Evolutionary conservation across 208 protist species (phyloP).

Genomic region (Crithidia sp.): DNA sequence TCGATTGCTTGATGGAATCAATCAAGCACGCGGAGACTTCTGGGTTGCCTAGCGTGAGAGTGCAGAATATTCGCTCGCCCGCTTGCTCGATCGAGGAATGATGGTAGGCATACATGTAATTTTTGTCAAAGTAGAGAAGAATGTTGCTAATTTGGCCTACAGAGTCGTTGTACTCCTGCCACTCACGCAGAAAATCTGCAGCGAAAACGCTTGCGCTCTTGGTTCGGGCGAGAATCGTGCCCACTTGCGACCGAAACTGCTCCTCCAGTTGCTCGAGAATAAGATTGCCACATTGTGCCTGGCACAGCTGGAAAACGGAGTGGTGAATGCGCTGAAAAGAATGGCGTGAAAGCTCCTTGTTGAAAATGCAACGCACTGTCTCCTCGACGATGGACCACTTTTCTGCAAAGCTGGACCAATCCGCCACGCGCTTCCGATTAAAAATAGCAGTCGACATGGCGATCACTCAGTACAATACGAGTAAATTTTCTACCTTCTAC

Average conservation of each 20-base stretch:
- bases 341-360: conserved; percentile 44
- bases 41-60: conserved; percentile 25
- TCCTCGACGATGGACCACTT: conserved; percentile 74
- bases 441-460: conserved; percentile 18
- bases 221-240: conserved; percentile 36
- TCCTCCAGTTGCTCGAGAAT: conserved; percentile 54
- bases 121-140: conserved; percentile 75
- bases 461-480: background rate
- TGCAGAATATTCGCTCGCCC: conserved; percentile 61
- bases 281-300: conserved; percentile 40
- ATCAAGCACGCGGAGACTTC: conserved; percentile 22
- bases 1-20: conserved; percentile 23
- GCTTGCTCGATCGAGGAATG: conserved; percentile 49
- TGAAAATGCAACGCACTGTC: conserved; percentile 55
- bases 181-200: conserved; percentile 45
- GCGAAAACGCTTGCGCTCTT: conserved; percentile 37
- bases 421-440: conserved; percentile 35
- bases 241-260: conserved; percentile 42
- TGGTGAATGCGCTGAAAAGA: conserved; percentile 86
- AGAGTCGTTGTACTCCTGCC: conserved; percentile 54
- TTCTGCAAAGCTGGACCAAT: conserved; percentile 38
- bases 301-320: conserved; percentile 74
- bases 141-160: conserved; percentile 54
- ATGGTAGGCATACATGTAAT: conserved; percentile 42
- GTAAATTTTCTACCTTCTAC: background rate